Conservation (phyloP, 1,139 yeast species). For the Pneumocystis sp. region DNA sequence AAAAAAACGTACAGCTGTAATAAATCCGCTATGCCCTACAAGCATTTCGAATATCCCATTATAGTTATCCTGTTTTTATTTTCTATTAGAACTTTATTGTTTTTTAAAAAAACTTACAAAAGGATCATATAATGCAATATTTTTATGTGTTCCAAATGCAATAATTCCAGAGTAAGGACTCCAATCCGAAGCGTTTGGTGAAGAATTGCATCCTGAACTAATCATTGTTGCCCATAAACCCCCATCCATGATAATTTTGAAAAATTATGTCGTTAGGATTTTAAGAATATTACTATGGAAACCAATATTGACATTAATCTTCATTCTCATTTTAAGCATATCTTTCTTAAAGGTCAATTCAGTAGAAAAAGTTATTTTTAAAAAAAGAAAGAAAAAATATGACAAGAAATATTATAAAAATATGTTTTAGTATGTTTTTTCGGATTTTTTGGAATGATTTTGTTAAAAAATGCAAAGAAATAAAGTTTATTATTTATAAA, state of each 20-base stretch:
- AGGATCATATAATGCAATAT: slow-evolving; percentile 8
- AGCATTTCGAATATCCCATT: slow-evolving; percentile 17
- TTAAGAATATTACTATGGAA: background rate
- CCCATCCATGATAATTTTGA: background rate
- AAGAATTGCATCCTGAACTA: background rate
- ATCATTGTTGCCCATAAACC: background rate
- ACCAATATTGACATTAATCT: background rate
- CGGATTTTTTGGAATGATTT: background rate
- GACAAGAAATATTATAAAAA: background rate
- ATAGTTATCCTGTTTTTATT: background rate
- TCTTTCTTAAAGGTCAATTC: background rate
- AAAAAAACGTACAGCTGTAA: slow-evolving; percentile 23
- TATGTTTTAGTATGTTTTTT: background rate
- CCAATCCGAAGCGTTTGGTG: background rate
- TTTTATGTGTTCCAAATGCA: slow-evolving; percentile 8
- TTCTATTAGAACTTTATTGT: background rate
- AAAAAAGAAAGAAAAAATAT: background rate
- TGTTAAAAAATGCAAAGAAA: background rate
- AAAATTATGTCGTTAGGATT: background rate
- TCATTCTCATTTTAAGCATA: background rate
- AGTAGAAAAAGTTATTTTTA: background rate
- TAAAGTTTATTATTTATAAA: background rate
- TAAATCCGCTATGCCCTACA: slow-evolving; percentile 22
- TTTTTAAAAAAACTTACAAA: background rate
- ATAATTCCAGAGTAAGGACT: background rate